Evolutionary conservation across 2,329 filamentous ascomycete species (phyloP), one percentile per base, ranked within the genome.

Genomic region (Neofusicoccum kwambonambiense): DNA sequence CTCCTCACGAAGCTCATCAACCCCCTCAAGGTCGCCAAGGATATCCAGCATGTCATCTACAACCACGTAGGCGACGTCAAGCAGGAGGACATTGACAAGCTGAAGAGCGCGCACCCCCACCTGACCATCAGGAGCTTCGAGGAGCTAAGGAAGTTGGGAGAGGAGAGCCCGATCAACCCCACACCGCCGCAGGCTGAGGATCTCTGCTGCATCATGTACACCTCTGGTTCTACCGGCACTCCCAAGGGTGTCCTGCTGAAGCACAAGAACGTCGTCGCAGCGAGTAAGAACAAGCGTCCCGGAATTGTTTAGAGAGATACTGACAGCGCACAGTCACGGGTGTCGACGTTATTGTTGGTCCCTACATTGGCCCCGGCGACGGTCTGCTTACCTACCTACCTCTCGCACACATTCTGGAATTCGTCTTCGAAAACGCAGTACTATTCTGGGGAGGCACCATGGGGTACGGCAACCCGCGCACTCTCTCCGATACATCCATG

Each of bases 331-430:
- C 68, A 78, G 80, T 97, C 69, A 90, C 94, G 52, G 95, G 95
- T 75, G 87, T 97, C 51, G 87, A 89, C 73, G 85, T 86, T 47
- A 88, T 92, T 67, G 88, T 98, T 54, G 91, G 90, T 22, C 87
- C 89, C 65, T 90, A 90, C 72, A 86, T 98, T 57, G 89, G 89
- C 66, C 88, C 90, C 65, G 87, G 85, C 51, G 95, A 99, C 71
- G 86, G 86, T 51, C 83, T 98, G 49, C 85, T 99, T 51, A 92
- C 93, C 22, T 99, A 98, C 78, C 87, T 99, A 13, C 95, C 95
- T 1, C 88, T 96, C 62, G 93, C 95, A 2, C 95, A 99, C 76
- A 98, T 98, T 72, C 88, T 99, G 72, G 95, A 99, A 78, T 95
- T 97, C 78, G 90, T 94, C 66, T 92, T 99, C 69, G 95, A 99